Conservation (phyloP, 192 early-diverging fungal species). For the Coemansia sp. region DNA sequence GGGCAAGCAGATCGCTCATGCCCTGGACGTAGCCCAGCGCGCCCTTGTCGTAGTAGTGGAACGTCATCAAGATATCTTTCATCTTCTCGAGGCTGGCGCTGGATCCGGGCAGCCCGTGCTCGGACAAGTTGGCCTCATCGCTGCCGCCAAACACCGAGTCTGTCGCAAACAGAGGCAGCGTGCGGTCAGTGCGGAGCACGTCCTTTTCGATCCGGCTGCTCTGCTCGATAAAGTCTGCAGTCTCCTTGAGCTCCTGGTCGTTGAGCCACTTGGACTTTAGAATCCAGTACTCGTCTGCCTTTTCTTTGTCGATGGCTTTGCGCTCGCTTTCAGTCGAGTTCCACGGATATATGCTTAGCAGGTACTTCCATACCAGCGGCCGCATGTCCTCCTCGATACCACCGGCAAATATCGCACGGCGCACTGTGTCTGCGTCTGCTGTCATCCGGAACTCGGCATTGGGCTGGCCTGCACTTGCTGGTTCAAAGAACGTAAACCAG, state of each 20-base stretch:
- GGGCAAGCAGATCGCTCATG: conserved; percentile 93
- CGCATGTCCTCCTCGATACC: conserved; percentile 80
- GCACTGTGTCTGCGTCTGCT: conserved; percentile 53
- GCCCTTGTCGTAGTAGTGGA: conserved; percentile 75
- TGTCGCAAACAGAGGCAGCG: conserved; percentile 75
- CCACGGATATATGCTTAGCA: conserved; percentile 85
- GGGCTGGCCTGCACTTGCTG: conserved; percentile 3
- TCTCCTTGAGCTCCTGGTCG: conserved; percentile 55
- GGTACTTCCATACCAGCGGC: conserved; percentile 86
- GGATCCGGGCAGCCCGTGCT: conserved; percentile 54
- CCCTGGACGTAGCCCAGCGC: conserved; percentile 89
- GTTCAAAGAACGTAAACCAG: conserved; percentile 73
- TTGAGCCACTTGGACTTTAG: conserved; percentile 68
- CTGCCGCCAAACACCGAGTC: conserved; percentile 58
- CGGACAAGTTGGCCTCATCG: conserved; percentile 29
- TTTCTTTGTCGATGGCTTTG: conserved; percentile 53
- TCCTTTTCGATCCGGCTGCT: conserved; percentile 89
- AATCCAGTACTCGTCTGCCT: conserved; percentile 61
- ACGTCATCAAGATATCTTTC: conserved; percentile 90
- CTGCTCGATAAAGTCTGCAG: conserved; percentile 67
- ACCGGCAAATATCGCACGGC: conserved; percentile 65
- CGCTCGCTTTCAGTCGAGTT: conserved; percentile 72
- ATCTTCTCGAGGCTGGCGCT: conserved; percentile 82
- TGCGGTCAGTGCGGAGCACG: conserved; percentile 93
- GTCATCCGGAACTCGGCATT: conserved; percentile 44